These are phyloP conservation scores for Candida alai DNA, from an alignment of 805 yeast species.

Conservation along the genomic window DNA sequence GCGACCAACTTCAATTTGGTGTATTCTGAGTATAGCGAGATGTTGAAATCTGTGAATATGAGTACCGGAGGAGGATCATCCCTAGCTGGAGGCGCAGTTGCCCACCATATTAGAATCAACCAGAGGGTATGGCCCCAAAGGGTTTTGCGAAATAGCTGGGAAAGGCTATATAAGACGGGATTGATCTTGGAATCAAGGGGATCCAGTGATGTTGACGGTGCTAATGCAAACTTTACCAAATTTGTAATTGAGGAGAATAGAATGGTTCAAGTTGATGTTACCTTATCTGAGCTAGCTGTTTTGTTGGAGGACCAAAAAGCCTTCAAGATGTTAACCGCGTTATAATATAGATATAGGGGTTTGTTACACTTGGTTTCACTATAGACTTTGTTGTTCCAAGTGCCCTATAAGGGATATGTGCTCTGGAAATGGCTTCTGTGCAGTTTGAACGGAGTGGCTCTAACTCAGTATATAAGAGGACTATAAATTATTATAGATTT, in stretches of 20 bases:
- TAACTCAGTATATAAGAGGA: too few species aligned
- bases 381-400: too few species aligned
- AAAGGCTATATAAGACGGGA: conserved; percentile 53
- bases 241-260: conserved; percentile 41
- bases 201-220: conserved; percentile 38
- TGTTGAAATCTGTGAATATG: conserved; percentile 44
- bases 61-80: conserved; percentile 21
- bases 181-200: conserved; percentile 47
- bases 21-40: conserved; percentile 66
- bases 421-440: too few species aligned
- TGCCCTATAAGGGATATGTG: too few species aligned
- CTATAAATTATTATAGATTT: too few species aligned
- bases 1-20: conserved; percentile 74
- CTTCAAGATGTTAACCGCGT: conserved; percentile 20
- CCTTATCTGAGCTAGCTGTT: conserved; percentile 47
- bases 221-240: conserved; percentile 25
- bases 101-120: conserved; percentile 30
- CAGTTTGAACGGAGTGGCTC: too few species aligned
- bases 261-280: conserved; percentile 49
- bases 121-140: conserved; percentile 57
- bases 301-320: conserved; percentile 20
- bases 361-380: too few species aligned
- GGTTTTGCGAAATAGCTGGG: conserved; percentile 72
- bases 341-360: too few species aligned
- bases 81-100: conserved; percentile 33